Conservation (phyloP, 2,329 filamentous ascomycete species). For the Claviceps monticola region DNA sequence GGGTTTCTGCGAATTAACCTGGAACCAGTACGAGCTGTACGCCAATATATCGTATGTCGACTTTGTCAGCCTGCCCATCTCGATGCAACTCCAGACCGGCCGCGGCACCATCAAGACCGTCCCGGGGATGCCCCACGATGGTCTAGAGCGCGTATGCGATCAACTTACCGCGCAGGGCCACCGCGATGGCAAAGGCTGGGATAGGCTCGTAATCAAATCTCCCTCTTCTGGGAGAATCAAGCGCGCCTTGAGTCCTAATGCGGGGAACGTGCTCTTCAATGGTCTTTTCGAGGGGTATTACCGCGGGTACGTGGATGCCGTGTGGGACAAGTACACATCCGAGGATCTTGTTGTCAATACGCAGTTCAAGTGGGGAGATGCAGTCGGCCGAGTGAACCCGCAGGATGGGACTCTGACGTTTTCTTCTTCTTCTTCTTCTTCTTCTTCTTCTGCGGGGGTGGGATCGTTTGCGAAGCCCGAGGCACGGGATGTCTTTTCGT, state of each 20-base stretch:
- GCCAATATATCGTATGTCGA: slow-evolving; percentile 64
- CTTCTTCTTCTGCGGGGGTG: slow-evolving; percentile 10
- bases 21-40: slow-evolving; percentile 45
- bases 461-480: slow-evolving; percentile 34
- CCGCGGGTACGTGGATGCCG: slow-evolving; percentile 32
- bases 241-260: slow-evolving; percentile 40
- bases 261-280: slow-evolving; percentile 29
- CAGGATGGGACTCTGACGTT: slow-evolving; percentile 26
- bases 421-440: background rate
- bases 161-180: slow-evolving; percentile 30
- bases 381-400: slow-evolving; percentile 26
- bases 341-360: slow-evolving; percentile 37
- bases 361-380: slow-evolving; percentile 36
- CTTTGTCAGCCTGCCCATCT: slow-evolving; percentile 55
- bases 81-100: slow-evolving; percentile 36
- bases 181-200: slow-evolving; percentile 36
- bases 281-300: slow-evolving; percentile 37
- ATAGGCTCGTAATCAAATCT: slow-evolving; percentile 32
- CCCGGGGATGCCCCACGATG: slow-evolving; percentile 32
- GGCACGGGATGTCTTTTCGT: slow-evolving; percentile 36
- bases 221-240: slow-evolving; percentile 25
- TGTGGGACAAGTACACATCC: slow-evolving; percentile 35
- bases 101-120: slow-evolving; percentile 31
- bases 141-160: slow-evolving; percentile 30
- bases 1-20: slow-evolving; percentile 59